Evolutionary conservation across 768 basidiomycete genomes (phyloP), one percentile per base, ranked within the genome.

Genomic region (Pleurotus ostreatus): DNA sequence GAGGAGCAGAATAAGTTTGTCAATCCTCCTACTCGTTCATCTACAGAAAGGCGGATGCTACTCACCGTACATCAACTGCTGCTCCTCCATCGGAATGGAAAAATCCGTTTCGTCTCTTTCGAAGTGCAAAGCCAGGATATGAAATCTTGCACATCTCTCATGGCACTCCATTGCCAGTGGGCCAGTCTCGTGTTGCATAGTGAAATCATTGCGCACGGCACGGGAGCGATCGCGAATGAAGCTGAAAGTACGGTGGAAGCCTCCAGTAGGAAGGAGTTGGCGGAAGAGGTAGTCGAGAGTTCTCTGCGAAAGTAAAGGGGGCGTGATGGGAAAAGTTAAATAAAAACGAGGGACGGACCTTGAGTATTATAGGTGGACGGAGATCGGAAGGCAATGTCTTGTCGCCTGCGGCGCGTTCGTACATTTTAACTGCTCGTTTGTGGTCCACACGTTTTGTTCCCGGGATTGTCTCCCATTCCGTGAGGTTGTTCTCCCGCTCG

Each of bases 231-330:
- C 96, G 20, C 95, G 85, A 53, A 99, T 85, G 73, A 98, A 98
- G 57, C 79, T 82, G 68, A 85, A 86, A 0, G 91, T 78, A 25
- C 80, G 75, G 20, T 79, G 77, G 62, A 97, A 86, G 2, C 91
- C 86, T 9, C 82, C 82, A 20, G 78, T 73, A 6, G 80, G 79
- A 30, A 97, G 75, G 16, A 98, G 83, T 43, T 88, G 81, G 57
- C 88, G 86, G 66, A 98, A 94, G 25, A 99, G 83, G 68, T 99
- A 98, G 70, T 98, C 86, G 49, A 98, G 78, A 0, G 96, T 97
- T 66, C 74, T 79, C 92, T 95, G 53, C 20, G 54, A 6, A 9
- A 57, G 34, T 0, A 34, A 34, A 4, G 30, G 30, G 11, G 30
- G 8, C 30, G 30, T 34, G 30, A 34, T 34, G 1, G 30, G 30